phyloP scores from a whole-genome alignment of 129 eudicot genomes.

The Saposhnikovia divaricata region DNA sequence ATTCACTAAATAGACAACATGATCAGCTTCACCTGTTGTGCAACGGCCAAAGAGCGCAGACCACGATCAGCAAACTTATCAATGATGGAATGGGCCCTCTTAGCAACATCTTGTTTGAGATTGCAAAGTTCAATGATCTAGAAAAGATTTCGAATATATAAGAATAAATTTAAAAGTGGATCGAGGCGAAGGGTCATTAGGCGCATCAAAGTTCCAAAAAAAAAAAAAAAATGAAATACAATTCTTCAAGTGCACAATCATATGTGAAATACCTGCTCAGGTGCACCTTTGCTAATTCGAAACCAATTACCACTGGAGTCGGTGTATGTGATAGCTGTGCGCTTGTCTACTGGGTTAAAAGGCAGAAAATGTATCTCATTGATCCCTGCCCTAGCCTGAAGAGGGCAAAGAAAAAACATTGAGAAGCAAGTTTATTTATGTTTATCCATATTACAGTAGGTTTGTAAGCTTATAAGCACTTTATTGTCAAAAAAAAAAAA shows the following conservation, averaged over 20 bases:
- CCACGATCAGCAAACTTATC: slow-evolving; percentile 91
- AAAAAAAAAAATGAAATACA: background rate
- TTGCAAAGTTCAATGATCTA: slow-evolving; percentile 75
- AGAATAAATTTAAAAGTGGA: background rate
- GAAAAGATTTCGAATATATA: slow-evolving; percentile 10
- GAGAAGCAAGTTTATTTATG: background rate
- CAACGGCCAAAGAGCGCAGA: slow-evolving; percentile 77
- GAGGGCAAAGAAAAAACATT: background rate
- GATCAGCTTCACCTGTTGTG: slow-evolving; percentile 39
- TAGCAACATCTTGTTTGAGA: slow-evolving; percentile 39
- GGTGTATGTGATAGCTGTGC: slow-evolving; percentile 8
- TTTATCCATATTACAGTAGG: background rate
- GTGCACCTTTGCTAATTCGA: slow-evolving; percentile 12
- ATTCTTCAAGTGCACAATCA: background rate
- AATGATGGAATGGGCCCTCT: slow-evolving; percentile 58
- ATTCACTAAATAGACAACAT: background rate
- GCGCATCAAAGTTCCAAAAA: background rate
- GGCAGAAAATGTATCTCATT: slow-evolving; percentile 13
- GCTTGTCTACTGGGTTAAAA: slow-evolving; percentile 10
- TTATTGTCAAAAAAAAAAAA: too few relatives aligned
- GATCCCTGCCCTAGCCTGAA: slow-evolving; percentile 7
- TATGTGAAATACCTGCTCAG: slow-evolving; percentile 8
- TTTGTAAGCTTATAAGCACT: too few relatives aligned
- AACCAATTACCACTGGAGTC: background rate
- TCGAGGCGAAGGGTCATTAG: background rate